Base-by-base conservation (phyloP, 495 filamentous ascomycete genomes). In the Penicillium longicatenatum region DNA sequence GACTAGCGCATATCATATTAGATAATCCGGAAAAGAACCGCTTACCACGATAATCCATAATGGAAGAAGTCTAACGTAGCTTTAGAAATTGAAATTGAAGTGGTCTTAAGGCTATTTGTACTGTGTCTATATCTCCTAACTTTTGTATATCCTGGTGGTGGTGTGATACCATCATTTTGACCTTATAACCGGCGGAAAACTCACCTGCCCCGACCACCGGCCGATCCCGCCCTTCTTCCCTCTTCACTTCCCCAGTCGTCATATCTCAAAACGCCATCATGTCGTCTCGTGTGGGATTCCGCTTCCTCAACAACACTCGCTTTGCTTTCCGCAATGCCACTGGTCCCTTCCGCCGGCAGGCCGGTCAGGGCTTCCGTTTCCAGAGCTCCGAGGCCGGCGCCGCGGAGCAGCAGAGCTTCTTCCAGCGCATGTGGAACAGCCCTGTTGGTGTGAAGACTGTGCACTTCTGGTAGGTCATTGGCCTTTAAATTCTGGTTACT, bases 391-490 rank as follows among this genome's bases (percentile, higher is more conserved):
- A 79, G 60, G 76, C 83, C 43, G 74, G 73, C 17, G 70, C 81
- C 26, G 70, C 76, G 16, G 73, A 75, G 58, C 71, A 84, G 62
- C 77, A 86, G 71, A 85, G 74, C 67, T 83, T 76, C 66, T 79
- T 89, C 70, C 82, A 85, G 78, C 84, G 84, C 70, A 78, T 93
- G 73, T 95, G 89, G 89, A 88, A 91, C 73, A 92, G 90, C 75
- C 89, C 89, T 17, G 76, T 96, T 54, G 92, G 92, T 26, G 69
- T 95, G 33, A 96, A 96, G 86, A 98, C 94, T 54, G 92, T 98
- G 69, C 94, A 98, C 75, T 98, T 98, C 79, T 98, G 94, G 88
- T 96, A 75, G 60, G 84, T 64, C 29, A 4, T 29, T 22, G 16
- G 19, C 20, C 2, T 52, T 37, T n/a, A 22, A 26, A 17, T 7